phyloP scores from a whole-genome alignment of 2,329 filamentous ascomycete genomes.

The Dothiorella sarmentorum region DNA sequence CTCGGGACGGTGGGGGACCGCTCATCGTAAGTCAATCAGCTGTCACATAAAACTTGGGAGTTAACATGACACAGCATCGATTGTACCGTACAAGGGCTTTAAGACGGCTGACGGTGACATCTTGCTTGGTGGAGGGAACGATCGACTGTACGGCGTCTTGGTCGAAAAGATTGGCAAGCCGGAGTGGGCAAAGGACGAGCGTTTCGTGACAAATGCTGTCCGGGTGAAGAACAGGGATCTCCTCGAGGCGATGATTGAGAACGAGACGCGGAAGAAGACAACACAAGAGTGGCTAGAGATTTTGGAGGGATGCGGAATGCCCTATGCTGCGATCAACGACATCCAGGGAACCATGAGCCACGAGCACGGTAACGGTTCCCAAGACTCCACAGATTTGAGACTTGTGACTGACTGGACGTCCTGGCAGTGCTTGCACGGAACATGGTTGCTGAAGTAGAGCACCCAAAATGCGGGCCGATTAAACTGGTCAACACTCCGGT shows the following conservation, averaged over 20 bases:
- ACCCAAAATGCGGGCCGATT: constrained; percentile 77
- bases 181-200: constrained; percentile 56
- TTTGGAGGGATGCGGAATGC: constrained; percentile 88
- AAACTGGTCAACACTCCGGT: constrained; percentile 92
- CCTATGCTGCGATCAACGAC: constrained; percentile 92
- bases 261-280: constrained; percentile 68
- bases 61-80: constrained; percentile 64
- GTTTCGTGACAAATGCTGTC: constrained; percentile 57
- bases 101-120: constrained; percentile 61
- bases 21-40: constrained; percentile 66
- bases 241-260: constrained; percentile 76
- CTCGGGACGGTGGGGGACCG: constrained; percentile 89
- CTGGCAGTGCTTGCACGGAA: constrained; percentile 62
- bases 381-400: not conserved
- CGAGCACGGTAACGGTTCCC: constrained; percentile 62
- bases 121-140: constrained; percentile 62
- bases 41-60: not conserved
- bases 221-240: constrained; percentile 67
- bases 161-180: constrained; percentile 56
- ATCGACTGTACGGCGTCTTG: constrained; percentile 58
- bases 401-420: constrained; percentile 17
- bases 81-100: constrained; percentile 90
- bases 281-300: constrained; percentile 84
- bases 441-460: constrained; percentile 88
- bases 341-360: constrained; percentile 80